Percentiles rank a stretch among this genome's conserved stretches.
Conservation (phyloP, 495 filamentous ascomycete species). For the Amorphotheca resinae region DNA sequence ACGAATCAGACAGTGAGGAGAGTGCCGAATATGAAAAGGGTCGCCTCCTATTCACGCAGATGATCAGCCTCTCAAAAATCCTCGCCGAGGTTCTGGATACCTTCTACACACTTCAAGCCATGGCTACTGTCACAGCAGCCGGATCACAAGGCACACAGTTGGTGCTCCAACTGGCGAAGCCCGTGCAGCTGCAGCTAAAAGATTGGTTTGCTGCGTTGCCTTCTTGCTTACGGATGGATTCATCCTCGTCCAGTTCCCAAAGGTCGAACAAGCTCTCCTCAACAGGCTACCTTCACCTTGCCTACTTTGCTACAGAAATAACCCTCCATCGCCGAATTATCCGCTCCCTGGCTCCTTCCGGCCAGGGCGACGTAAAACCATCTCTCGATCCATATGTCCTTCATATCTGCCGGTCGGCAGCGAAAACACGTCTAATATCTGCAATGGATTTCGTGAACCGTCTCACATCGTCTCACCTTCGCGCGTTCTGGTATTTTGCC, state of each 20-base stretch:
- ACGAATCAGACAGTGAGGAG: conserved; percentile 43
- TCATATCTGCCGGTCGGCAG: conserved; percentile 90
- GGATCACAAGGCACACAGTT: conserved; percentile 45
- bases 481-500: conserved; percentile 72
- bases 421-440: conserved; percentile 64
- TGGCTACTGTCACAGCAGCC: conserved; percentile 34
- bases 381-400: conserved; percentile 57
- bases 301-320: conserved; percentile 76
- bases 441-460: conserved; percentile 72
- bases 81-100: conserved; percentile 67
- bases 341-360: conserved; percentile 46
- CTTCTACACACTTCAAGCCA: conserved; percentile 64
- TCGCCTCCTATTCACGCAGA: conserved; percentile 54
- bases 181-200: conserved; percentile 70
- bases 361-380: conserved; percentile 14
- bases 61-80: conserved; percentile 63
- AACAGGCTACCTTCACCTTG: conserved; percentile 67
- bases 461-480: conserved; percentile 56
- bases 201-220: conserved; percentile 67
- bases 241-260: conserved; percentile 20
- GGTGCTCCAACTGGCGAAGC: conserved; percentile 63
- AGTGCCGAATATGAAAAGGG: conserved; percentile 55
- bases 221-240: conserved; percentile 52
- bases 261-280: conserved; percentile 37
- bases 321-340: conserved; percentile 75